Evolutionary conservation across 2,329 filamentous ascomycete genomes (phyloP).

Genomic region (Colletotrichum orbiculare): DNA sequence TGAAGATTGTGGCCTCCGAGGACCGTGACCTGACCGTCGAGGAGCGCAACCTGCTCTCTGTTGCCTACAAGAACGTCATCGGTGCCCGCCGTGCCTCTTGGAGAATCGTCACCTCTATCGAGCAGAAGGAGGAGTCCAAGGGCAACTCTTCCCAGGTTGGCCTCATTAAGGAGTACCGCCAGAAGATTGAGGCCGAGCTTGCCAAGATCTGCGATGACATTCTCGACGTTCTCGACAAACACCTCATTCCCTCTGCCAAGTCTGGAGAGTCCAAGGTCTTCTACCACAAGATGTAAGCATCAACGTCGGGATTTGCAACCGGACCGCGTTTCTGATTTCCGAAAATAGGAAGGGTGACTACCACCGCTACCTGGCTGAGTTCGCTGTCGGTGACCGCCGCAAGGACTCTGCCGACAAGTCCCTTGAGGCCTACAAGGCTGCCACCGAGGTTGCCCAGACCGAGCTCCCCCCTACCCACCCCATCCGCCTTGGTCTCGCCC

Average conservation of each 20-base stretch:
- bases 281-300: slow-evolving; percentile 96
- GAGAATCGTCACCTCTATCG: slow-evolving; percentile 98
- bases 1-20: slow-evolving; percentile 97
- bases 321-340: slow-evolving; percentile 5
- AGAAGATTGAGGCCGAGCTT: slow-evolving; percentile 97
- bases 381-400: slow-evolving; percentile 92
- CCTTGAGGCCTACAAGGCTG: slow-evolving; percentile 95
- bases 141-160: slow-evolving; percentile 91
- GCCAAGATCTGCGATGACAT: slow-evolving; percentile 99
- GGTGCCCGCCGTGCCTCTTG: slow-evolving; percentile 96
- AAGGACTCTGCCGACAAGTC: slow-evolving; percentile 95
- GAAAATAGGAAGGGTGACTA: slow-evolving; percentile 93
- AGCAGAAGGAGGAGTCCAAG: slow-evolving; percentile 99
- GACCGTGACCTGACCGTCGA: slow-evolving; percentile 87
- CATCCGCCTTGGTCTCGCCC: slow-evolving; percentile 89
- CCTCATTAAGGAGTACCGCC: slow-evolving; percentile 97
- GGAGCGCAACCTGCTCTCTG: slow-evolving; percentile 96
- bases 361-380: slow-evolving; percentile 98
- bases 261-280: slow-evolving; percentile 99
- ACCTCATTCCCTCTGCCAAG: slow-evolving; percentile 93
- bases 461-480: slow-evolving; percentile 92
- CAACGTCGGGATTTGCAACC: neutral
- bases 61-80: slow-evolving; percentile 99
- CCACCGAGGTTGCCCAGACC: slow-evolving; percentile 89
- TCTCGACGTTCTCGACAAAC: slow-evolving; percentile 91